These are phyloP conservation scores for Solanum neorickii DNA, from an alignment of 257 asterid genomes.

Conservation along the genomic window DNA sequence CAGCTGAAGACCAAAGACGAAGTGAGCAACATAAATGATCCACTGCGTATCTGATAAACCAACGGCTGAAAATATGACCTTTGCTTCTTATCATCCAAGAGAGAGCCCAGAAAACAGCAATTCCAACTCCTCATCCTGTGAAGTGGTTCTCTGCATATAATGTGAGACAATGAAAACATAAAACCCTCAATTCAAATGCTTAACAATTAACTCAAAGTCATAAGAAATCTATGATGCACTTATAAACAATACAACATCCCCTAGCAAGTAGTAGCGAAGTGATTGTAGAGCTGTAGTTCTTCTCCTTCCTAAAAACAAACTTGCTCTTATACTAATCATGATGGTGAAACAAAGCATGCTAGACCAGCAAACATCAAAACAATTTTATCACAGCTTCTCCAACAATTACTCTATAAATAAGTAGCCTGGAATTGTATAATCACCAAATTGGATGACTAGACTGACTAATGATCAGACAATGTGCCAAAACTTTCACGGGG, in stretches of 20 bases:
- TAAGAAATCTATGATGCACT: not conserved
- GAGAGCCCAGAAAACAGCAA: constrained; percentile 76
- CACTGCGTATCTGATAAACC: not conserved
- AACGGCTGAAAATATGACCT: not conserved
- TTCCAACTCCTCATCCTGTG: constrained; percentile 80
- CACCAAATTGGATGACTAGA: not conserved
- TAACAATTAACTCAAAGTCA: not conserved
- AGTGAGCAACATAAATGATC: not conserved
- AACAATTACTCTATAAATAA: not conserved
- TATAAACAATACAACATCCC: not conserved
- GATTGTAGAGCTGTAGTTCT: not conserved
- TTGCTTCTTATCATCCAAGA: constrained; percentile 20
- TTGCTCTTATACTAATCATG: not conserved
- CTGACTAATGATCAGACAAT: not conserved
- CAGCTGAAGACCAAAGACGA: not conserved
- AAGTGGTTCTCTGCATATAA: constrained; percentile 49
- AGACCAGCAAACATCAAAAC: not conserved
- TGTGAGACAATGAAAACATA: not conserved
- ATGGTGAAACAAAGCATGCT: not conserved
- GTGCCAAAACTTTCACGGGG: not conserved
- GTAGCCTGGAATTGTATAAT: not conserved
- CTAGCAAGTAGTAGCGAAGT: not conserved
- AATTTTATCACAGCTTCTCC: not conserved
- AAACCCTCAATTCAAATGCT: not conserved
- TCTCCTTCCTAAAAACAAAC: not conserved